A percentile compares a stretch with the other conserved stretches of the same genome.
phyloP scores from a whole-genome alignment of 176 grass and related monocot species.

The Ensete glaucum region DNA sequence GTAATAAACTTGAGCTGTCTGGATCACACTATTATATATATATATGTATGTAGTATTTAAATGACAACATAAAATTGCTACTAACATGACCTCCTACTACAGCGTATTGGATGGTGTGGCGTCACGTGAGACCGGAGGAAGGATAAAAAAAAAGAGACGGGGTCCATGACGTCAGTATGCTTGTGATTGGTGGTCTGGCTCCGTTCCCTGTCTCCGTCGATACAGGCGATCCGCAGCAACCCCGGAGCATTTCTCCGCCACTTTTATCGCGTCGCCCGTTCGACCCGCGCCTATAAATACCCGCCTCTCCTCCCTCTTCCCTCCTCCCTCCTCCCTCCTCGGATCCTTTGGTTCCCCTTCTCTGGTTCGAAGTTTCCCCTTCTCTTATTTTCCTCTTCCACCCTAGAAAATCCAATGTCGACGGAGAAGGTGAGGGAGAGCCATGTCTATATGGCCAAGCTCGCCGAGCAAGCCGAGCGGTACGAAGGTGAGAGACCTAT shows the following conservation, averaged over 20 bases:
- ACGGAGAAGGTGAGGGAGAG: conserved; percentile 21
- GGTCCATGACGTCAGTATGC: too few relatives aligned
- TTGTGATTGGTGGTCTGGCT: too few relatives aligned
- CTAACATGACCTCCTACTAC: too few relatives aligned
- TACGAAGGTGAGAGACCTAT: conserved; percentile 21
- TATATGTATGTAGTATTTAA: too few relatives aligned
- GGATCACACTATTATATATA: too few relatives aligned
- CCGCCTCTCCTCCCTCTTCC: neutral
- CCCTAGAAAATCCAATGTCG: neutral
- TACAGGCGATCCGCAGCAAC: too few relatives aligned
- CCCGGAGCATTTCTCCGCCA: neutral
- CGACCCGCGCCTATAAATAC: neutral
- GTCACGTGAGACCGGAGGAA: too few relatives aligned
- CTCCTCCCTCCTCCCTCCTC: neutral
- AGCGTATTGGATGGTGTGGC: too few relatives aligned
- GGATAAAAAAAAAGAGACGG: too few relatives aligned
- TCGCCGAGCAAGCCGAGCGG: conserved; percentile 32
- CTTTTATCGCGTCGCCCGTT: neutral
- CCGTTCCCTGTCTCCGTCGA: too few relatives aligned
- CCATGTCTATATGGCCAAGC: conserved; percentile 28
- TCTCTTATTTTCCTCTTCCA: conserved; percentile 3
- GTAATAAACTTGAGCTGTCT: too few relatives aligned
- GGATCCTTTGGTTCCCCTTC: neutral
- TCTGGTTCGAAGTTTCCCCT: conserved; percentile 8
- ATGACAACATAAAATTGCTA: too few relatives aligned